Percentiles rank a stretch among this genome's conserved stretches.
These are phyloP conservation scores for Zopfia rhizophila DNA, from an alignment of 2,329 filamentous ascomycete genomes.

Conservation along the genomic window DNA sequence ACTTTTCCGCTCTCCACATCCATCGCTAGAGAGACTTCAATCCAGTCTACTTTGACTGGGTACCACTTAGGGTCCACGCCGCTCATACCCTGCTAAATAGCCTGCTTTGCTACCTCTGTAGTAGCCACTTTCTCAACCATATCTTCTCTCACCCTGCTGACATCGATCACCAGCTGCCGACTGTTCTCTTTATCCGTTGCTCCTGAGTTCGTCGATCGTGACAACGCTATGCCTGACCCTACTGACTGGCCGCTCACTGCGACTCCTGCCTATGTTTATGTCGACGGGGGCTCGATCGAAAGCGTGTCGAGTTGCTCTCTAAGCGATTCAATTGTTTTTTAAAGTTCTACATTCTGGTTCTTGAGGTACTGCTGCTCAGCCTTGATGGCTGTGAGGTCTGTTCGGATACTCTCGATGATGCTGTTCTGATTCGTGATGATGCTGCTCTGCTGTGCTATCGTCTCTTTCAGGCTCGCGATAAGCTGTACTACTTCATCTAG, in stretches of 20 bases:
- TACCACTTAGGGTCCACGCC: too few relatives aligned
- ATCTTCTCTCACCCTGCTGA: constrained; percentile 11
- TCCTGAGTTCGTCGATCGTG: constrained; percentile 10
- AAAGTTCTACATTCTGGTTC: constrained; percentile 8
- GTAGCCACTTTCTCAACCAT: constrained; percentile 13
- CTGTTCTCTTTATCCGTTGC: constrained; percentile 10
- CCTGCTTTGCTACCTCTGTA: constrained; percentile 17
- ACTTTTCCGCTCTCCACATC: constrained; percentile 19
- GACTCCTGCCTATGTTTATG: constrained; percentile 16
- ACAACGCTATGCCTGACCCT: constrained; percentile 6
- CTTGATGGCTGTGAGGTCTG: constrained; percentile 2
- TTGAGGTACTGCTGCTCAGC: constrained; percentile 16
- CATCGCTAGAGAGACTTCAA: constrained; percentile 16
- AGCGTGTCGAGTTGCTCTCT: constrained; percentile 16
- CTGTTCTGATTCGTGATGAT: constrained; percentile 13
- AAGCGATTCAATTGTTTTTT: constrained; percentile 6
- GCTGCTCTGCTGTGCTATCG: constrained; percentile 16
- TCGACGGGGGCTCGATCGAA: constrained; percentile 14
- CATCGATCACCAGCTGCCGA: constrained; percentile 20
- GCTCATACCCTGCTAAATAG: constrained; percentile 19
- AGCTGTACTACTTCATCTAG: constrained; percentile 11
- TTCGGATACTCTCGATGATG: constrained; percentile 7
- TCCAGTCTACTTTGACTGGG: too few relatives aligned
- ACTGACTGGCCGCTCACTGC: constrained; percentile 12
- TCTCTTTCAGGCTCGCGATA: constrained; percentile 18